A percentile compares a stretch with the other conserved stretches of the same genome.
phyloP scores from a whole-genome alignment of 371 early-diverging fungal genomes.

The Mucor indicus region DNA sequence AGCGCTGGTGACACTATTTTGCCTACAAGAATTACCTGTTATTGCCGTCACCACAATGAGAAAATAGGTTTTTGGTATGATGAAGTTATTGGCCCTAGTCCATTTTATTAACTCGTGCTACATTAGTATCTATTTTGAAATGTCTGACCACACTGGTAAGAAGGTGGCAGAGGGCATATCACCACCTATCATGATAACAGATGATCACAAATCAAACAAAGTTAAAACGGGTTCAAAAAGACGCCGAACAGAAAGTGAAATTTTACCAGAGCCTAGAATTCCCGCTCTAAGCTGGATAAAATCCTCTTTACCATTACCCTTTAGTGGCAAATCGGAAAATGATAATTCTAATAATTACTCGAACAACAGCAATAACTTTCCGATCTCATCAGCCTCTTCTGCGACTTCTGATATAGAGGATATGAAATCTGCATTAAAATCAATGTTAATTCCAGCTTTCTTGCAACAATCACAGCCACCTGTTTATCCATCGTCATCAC shows the following conservation, averaged over 20 bases:
- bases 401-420: not conserved
- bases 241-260: constrained; percentile 38
- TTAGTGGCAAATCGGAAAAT: not conserved
- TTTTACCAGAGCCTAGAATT: constrained; percentile 3
- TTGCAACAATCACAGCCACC: constrained; percentile 11
- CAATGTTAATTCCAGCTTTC: not conserved
- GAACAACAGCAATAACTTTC: not conserved
- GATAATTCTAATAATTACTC: not conserved
- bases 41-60: constrained; percentile 91
- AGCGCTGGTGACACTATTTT: constrained; percentile 84
- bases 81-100: not conserved
- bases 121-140: constrained; percentile 65
- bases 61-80: constrained; percentile 78
- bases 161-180: constrained; percentile 81
- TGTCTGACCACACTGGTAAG: constrained; percentile 67
- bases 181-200: constrained; percentile 93
- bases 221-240: constrained; percentile 50
- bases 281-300: constrained; percentile 13
- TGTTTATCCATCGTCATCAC: constrained; percentile 6
- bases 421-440: constrained; percentile 3
- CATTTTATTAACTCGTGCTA: not conserved
- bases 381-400: too few relatives aligned
- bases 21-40: constrained; percentile 92
- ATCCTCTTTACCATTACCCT: constrained; percentile 8
- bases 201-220: constrained; percentile 91